A percentile compares a stretch with the other conserved stretches of the same genome.
These are phyloP conservation scores for Blastomyces silverae DNA, from an alignment of 2,329 filamentous ascomycete genomes.

Conservation along the genomic window DNA sequence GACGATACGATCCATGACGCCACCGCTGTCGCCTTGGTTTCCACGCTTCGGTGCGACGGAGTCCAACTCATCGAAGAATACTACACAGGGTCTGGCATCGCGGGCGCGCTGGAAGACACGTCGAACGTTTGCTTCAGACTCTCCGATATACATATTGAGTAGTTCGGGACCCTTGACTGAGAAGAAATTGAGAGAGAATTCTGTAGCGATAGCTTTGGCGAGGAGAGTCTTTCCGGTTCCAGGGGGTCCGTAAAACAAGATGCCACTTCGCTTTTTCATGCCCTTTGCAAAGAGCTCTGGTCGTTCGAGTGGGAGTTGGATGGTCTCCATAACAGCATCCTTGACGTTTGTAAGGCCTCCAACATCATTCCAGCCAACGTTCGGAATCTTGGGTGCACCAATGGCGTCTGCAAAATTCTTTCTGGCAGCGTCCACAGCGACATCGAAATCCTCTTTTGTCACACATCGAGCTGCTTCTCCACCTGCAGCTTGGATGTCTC, in stretches of 20 bases:
- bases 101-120: constrained; percentile 99
- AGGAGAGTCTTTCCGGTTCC: constrained; percentile 99
- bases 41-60: constrained; percentile 99
- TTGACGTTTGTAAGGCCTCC: constrained; percentile 97
- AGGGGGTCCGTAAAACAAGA: constrained; percentile 95
- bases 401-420: constrained; percentile 99
- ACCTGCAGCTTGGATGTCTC: constrained; percentile 83
- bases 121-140: constrained; percentile 98
- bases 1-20: constrained; percentile 98
- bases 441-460: constrained; percentile 75
- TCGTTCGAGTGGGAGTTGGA: constrained; percentile 98
- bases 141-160: constrained; percentile 99
- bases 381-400: constrained; percentile 95
- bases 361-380: constrained; percentile 99
- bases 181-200: constrained; percentile 99
- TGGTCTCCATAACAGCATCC: constrained; percentile 97
- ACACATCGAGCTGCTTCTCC: constrained; percentile 72
- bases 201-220: constrained; percentile 98
- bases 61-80: constrained; percentile 97
- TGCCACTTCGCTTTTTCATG: constrained; percentile 93
- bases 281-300: constrained; percentile 99
- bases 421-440: constrained; percentile 88
- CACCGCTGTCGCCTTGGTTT: constrained; percentile 90
- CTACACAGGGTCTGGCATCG: constrained; percentile 93
- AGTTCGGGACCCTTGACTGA: constrained; percentile 98